These are phyloP conservation scores for Lanmaoa rubissima DNA, from an alignment of 768 basidiomycete genomes.

Conservation along the genomic window DNA sequence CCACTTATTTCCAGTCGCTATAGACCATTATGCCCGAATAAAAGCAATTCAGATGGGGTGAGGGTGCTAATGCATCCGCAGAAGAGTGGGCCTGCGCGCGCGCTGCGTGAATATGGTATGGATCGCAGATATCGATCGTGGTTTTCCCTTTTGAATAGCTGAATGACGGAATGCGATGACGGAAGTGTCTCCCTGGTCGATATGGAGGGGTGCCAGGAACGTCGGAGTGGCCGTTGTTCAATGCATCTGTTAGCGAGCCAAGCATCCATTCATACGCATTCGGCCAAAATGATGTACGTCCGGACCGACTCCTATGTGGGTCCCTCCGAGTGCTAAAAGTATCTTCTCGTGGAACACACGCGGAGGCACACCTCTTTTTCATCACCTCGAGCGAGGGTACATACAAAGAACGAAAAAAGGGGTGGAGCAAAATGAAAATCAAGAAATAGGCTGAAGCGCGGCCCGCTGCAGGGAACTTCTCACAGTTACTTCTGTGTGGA, in stretches of 20 bases:
- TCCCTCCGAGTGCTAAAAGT: background rate
- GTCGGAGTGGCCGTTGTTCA: background rate
- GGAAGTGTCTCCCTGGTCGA: background rate
- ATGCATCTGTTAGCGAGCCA: background rate
- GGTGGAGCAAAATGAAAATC: constrained; percentile 2
- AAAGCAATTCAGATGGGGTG: background rate
- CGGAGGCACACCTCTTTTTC: background rate
- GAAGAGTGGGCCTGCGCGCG: background rate
- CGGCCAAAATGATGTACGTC: background rate
- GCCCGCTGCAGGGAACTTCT: constrained; percentile 4
- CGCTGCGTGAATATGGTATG: background rate
- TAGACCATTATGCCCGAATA: too few species aligned
- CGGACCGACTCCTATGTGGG: constrained; percentile 10
- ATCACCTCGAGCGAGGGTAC: background rate
- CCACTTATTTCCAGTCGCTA: too few species aligned
- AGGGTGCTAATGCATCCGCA: constrained; percentile 12
- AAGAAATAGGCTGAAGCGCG: background rate
- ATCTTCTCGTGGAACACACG: background rate
- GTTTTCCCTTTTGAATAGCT: background rate
- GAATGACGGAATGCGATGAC: constrained; percentile 23
- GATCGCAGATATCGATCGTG: constrained; percentile 16
- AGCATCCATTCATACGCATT: background rate
- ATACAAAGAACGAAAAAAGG: background rate
- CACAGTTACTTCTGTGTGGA: constrained; percentile 17
- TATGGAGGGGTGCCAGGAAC: constrained; percentile 10